These are phyloP conservation scores for Penicillium nordicum DNA, from an alignment of 2,329 filamentous ascomycete genomes.

Conservation along the genomic window DNA sequence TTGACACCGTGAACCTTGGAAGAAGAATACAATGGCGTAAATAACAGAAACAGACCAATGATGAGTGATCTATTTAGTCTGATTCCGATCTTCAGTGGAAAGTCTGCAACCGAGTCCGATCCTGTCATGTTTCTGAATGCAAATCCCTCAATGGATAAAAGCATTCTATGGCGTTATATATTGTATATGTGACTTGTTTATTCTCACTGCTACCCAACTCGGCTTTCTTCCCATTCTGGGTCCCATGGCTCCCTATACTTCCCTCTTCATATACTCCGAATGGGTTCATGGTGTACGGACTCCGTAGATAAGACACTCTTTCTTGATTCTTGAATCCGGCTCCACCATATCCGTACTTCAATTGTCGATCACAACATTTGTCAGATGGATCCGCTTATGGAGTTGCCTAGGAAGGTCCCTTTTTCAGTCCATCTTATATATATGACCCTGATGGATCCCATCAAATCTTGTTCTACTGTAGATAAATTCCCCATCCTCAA, in stretches of 20 bases:
- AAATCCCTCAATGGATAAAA: neutral
- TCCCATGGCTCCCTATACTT: neutral
- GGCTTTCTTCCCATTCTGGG: neutral
- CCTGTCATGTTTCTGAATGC: neutral
- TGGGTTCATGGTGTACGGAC: too few relatives aligned
- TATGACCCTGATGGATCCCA: neutral
- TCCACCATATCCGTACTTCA: neutral
- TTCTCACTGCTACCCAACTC: neutral
- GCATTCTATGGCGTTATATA: neutral
- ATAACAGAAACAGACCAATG: neutral
- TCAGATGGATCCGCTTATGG: neutral
- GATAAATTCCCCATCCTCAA: neutral
- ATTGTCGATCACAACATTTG: constrained; percentile 5
- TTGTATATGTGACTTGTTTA: neutral
- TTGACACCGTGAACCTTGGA: neutral
- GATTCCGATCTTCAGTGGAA: constrained; percentile 1
- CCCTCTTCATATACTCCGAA: neutral
- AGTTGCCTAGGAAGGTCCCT: neutral
- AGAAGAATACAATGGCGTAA: neutral
- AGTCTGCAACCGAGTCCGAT: neutral
- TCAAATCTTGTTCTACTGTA: neutral
- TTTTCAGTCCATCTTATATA: neutral
- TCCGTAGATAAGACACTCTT: neutral
- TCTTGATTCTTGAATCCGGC: neutral
- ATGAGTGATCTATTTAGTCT: neutral